These are phyloP conservation scores for Blastocystis sp. DNA, from an alignment of 352 stramenopile genomes.

Conservation along the genomic window DNA sequence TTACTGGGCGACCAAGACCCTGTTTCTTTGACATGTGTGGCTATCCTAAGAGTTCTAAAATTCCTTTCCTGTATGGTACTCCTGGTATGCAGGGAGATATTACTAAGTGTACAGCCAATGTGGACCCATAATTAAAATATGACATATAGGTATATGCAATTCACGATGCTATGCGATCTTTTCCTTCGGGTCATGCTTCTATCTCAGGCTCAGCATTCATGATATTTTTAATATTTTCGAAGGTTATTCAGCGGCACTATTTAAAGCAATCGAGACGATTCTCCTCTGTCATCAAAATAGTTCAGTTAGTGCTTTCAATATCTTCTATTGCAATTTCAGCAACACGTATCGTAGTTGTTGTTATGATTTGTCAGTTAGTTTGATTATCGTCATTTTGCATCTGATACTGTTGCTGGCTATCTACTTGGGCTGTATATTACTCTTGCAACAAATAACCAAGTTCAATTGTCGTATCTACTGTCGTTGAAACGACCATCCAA, in stretches of 20 bases:
- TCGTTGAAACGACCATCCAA: too few relatives aligned
- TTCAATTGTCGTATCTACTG: neutral
- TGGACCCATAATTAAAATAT: neutral
- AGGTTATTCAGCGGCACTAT: neutral
- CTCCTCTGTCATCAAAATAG: neutral
- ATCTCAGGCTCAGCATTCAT: neutral
- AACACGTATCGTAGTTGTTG: neutral
- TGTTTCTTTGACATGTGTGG: constrained; percentile 58
- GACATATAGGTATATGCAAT: neutral
- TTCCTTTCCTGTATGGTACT: neutral
- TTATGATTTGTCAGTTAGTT: neutral
- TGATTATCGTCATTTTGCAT: constrained; percentile 35
- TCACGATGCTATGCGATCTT: constrained; percentile 39
- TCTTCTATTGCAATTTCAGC: neutral
- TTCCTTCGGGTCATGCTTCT: constrained; percentile 33
- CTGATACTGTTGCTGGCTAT: constrained; percentile 17
- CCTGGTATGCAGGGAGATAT: neutral
- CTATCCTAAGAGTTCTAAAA: neutral
- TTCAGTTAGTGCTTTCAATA: neutral
- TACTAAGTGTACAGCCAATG: constrained; percentile 16
- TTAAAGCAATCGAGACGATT: neutral
- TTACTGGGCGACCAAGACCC: constrained; percentile 6
- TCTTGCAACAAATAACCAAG: neutral
- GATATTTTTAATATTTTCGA: neutral
- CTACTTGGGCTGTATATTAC: neutral